These are phyloP conservation scores for Heritiera littoralis DNA, from an alignment of 345 rosid genomes.

Conservation along the genomic window DNA sequence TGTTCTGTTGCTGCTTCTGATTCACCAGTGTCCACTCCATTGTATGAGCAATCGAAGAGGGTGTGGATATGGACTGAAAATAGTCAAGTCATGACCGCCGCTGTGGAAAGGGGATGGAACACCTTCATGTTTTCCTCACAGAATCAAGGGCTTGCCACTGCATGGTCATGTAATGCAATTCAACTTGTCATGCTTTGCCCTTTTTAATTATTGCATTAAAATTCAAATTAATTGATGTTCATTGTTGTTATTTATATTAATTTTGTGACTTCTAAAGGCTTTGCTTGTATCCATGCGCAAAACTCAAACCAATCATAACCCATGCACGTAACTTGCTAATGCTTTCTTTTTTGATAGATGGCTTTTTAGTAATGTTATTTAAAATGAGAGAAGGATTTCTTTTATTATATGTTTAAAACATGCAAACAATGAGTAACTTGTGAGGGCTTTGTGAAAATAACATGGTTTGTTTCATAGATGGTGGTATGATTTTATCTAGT, in stretches of 20 bases:
- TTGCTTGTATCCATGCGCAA: background rate
- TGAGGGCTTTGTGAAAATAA: background rate
- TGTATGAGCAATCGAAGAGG: conserved; percentile 47
- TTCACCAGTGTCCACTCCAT: conserved; percentile 11
- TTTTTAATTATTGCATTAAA: conserved; percentile 7
- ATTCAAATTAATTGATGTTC: background rate
- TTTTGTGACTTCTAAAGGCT: background rate
- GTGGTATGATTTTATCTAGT: background rate
- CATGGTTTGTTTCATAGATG: background rate
- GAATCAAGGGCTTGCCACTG: conserved; percentile 50
- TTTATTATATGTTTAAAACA: background rate
- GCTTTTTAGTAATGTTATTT: background rate
- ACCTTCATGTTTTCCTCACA: conserved; percentile 62
- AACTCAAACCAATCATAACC: background rate
- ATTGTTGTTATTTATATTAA: background rate
- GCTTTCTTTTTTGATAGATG: background rate
- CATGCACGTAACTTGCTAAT: background rate
- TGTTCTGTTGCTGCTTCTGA: conserved; percentile 35
- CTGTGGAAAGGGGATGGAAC: conserved; percentile 93
- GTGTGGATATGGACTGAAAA: conserved; percentile 84
- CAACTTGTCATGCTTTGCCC: conserved; percentile 2
- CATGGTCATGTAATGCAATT: conserved; percentile 69
- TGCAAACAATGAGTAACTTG: background rate
- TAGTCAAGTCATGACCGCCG: conserved; percentile 74
- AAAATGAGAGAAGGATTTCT: background rate